A percentile compares a stretch with the other conserved stretches of the same genome.
These are phyloP conservation scores for Elsinoe necatrix DNA, from an alignment of 2,329 filamentous ascomycete genomes.

Conservation along the genomic window DNA sequence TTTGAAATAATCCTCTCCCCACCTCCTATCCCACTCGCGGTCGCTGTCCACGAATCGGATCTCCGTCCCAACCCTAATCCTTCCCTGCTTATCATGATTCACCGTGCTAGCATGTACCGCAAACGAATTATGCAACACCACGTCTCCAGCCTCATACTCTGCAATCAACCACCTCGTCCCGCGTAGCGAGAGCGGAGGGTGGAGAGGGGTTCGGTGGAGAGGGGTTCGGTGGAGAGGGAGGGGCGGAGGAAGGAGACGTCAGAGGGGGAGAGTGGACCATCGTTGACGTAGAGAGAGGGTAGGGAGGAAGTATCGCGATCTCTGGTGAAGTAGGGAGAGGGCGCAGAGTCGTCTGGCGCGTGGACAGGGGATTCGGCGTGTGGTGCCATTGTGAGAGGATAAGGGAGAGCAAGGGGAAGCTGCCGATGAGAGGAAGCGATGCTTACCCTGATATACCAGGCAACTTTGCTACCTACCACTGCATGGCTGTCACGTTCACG, in stretches of 20 bases:
- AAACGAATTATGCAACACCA: constrained; percentile 35
- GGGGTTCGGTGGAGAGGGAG: constrained; percentile 4
- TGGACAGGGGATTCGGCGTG: not conserved
- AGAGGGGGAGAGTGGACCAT: not conserved
- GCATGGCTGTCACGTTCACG: too few relatives aligned
- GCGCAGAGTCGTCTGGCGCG: not conserved
- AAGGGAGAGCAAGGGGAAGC: not conserved
- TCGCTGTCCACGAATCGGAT: constrained; percentile 13
- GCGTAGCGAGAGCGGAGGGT: constrained; percentile 6
- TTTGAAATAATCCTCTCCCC: constrained; percentile 13
- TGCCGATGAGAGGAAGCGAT: not conserved
- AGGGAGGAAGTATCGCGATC: not conserved
- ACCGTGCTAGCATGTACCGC: constrained; percentile 11
- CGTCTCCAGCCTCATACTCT: constrained; percentile 47
- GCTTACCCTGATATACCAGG: not conserved
- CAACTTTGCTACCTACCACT: not conserved
- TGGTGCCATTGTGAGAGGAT: not conserved
- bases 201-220: constrained; percentile 8
- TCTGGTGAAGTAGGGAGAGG: not conserved
- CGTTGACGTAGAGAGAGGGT: constrained; percentile 11
- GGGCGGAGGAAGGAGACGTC: not conserved
- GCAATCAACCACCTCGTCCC: constrained; percentile 42
- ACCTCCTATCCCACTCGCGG: constrained; percentile 9
- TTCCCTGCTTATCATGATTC: constrained; percentile 9
- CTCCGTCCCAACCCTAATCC: constrained; percentile 12